Percentiles rank a stretch among this genome's conserved stretches.
Conservation (phyloP, 164 flowering plant species). For the Dillenia suffruticosa region DNA sequence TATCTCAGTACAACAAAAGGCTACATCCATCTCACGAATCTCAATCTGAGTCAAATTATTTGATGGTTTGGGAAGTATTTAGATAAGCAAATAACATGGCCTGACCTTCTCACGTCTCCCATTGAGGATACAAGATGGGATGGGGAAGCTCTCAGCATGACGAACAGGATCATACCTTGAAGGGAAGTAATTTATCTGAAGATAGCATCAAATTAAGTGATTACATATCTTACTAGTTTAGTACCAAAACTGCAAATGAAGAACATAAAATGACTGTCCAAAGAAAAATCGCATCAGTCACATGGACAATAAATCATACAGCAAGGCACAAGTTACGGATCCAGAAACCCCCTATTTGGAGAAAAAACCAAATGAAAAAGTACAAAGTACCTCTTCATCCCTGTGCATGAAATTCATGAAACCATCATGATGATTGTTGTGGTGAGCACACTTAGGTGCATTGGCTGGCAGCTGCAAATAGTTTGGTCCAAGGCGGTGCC, state of each 20-base stretch:
- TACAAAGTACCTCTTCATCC: conserved; percentile 82
- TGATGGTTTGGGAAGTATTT: no score
- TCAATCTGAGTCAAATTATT: no score
- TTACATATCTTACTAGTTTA: no score
- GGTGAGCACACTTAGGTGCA: conserved; percentile 92
- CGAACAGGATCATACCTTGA: conserved; percentile 86
- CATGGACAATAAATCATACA: no score
- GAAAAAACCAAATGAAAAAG: not conserved
- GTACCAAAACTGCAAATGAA: no score
- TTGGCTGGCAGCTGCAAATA: conserved; percentile 89
- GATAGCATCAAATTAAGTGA: not conserved
- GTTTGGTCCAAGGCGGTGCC: conserved; percentile 98
- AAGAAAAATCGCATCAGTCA: no score
- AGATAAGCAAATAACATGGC: not conserved
- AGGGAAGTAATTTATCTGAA: conserved; percentile 93
- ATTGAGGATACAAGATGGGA: conserved; percentile 39
- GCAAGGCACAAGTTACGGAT: no score
- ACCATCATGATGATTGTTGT: conserved; percentile 97
- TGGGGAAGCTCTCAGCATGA: conserved; percentile 83
- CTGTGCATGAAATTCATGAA: conserved; percentile 98
- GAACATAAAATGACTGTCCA: no score
- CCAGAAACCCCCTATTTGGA: not conserved
- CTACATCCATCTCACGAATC: no score
- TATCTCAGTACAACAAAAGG: not conserved
- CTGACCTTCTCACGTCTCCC: conserved; percentile 86